Conservation (phyloP, 306 rosid genomes). For the Inga laurina region DNA sequence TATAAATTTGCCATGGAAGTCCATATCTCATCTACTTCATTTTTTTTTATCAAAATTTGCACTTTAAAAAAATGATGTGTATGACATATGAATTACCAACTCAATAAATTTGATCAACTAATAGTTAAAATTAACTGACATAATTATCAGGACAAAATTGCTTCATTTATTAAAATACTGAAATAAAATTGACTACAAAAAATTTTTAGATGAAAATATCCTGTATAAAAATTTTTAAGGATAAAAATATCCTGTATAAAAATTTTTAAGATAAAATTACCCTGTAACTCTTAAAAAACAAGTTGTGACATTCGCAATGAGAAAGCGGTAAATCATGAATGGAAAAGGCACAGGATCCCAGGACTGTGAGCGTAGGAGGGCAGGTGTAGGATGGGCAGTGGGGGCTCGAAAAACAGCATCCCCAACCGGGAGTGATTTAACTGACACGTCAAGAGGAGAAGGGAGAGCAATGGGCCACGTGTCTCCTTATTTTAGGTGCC, state of each 20-base stretch:
- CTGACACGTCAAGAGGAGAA: neutral
- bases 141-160: rapidly evolving
- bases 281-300: no score
- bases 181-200: no score
- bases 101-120: no score
- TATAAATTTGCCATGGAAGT: rapidly evolving
- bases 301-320: no score
- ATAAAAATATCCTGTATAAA: no score
- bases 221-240: no score
- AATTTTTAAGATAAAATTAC: no score
- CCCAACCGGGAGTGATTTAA: neutral
- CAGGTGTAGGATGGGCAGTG: neutral
- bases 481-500: neutral
- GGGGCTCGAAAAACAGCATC: neutral
- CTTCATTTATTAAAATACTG: rapidly evolving
- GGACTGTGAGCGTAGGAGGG: neutral
- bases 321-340: neutral
- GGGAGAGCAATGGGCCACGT: slow-evolving; percentile 34
- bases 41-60: no score
- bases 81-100: no score
- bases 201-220: no score
- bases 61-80: rapidly evolving
- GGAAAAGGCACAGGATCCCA: neutral
- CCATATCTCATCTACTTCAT: no score
- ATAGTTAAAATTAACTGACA: rapidly evolving